Evolutionary conservation across 192 early-diverging fungal species (phyloP), one percentile per base, ranked within the genome.

Genomic region (Linnemannia hyalina): DNA sequence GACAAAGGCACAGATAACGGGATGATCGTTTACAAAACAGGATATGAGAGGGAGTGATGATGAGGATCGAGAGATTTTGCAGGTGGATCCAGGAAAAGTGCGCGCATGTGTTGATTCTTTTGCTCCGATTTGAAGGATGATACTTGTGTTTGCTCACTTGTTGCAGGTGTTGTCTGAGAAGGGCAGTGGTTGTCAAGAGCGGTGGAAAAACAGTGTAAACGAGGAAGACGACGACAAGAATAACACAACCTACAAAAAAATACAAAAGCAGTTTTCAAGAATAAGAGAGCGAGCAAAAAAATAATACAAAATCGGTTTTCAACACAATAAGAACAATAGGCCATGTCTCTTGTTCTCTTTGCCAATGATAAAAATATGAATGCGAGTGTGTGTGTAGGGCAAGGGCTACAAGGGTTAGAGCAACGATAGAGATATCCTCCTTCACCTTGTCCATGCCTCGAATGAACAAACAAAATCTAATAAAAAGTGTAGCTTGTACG

Each of bases 181-280:
- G 40, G 23, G 41, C 23, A 41, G 41, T 22, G 41, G 41, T 42
- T 41, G 52, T 49, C 44, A 75, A 22, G 36, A 57, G 73, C 29
- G 52, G 47, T 36, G 52, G 73, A 74, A 47, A 52, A 47, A 54
- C 13, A 42, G 35, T 74, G 49, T 54, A 54, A 75, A 74, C 47
- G 35, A 74, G 73, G 47, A 18, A 20, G 49, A 74, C 68, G 32
- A 74, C n/a, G 54, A 32, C 18, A 49, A 73, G 9, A 29, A 52
- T 23, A 74, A 49, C 20, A 52, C 15, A 49, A 52, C 2, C 46
- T n/a, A 74, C 22, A 44, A 74, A 49, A 44, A 49, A n/a, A 74
- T n/a, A 74, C 11, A 71, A 71, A 71, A 38, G 41, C 35, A 71
- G 41, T 71, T 71, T 38, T 41, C 23, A 74, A 74, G 73, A 74